Evolutionary conservation across 139 green algal genomes (phyloP).

Genomic region (Ulvella scutata): DNA sequence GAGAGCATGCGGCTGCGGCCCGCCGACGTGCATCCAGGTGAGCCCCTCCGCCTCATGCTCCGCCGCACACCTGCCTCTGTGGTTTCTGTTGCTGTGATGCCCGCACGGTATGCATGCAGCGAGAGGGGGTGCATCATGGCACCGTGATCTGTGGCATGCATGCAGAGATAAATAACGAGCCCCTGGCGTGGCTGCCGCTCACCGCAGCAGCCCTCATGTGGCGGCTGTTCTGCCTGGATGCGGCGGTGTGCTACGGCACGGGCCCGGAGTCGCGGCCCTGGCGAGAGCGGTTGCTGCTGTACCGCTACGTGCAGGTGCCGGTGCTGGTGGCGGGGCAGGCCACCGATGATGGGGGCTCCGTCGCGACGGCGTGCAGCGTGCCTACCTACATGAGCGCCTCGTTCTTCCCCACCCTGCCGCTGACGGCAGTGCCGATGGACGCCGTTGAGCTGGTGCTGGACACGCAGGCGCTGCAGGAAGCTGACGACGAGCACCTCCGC

Average conservation of each 20-base stretch:
- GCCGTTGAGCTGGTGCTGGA: background rate
- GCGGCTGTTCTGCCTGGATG: constrained; percentile 46
- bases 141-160: background rate
- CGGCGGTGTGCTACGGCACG: constrained; percentile 31
- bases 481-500: background rate
- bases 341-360: background rate
- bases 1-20: background rate
- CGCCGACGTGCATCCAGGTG: background rate
- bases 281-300: background rate
- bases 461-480: background rate
- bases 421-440: background rate
- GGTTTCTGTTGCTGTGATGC: background rate
- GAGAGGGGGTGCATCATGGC: background rate
- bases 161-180: constrained; percentile 6
- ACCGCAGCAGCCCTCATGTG: constrained; percentile 46
- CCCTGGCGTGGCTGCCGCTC: constrained; percentile 58
- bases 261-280: background rate
- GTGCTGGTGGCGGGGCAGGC: background rate
- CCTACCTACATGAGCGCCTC: background rate
- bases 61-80: background rate
- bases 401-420: background rate
- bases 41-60: background rate
- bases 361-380: background rate
- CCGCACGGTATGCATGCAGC: background rate
- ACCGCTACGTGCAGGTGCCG: background rate